A percentile compares a stretch with the other conserved stretches of the same genome.
phyloP scores from a whole-genome alignment of 495 filamentous ascomycete genomes.

The Chaetomidium leptoderma region DNA sequence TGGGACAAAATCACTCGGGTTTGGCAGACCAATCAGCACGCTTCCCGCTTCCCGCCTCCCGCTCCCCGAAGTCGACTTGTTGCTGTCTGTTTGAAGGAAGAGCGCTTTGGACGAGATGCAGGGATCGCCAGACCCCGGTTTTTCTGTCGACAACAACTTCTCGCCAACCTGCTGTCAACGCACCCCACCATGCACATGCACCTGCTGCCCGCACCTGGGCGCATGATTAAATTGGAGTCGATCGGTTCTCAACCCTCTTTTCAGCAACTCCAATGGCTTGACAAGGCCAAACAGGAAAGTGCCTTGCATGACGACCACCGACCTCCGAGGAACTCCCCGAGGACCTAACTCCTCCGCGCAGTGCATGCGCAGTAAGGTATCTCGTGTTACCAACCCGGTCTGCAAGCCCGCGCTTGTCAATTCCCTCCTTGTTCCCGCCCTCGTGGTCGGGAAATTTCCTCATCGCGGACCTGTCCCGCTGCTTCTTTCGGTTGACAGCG shows the following conservation, averaged over 20 bases:
- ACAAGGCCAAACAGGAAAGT: not conserved
- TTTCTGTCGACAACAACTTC: not conserved
- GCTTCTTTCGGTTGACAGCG: constrained; percentile 7
- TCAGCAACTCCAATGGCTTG: constrained; percentile 7
- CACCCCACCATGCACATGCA: constrained; percentile 14
- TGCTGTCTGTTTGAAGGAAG: too few species aligned
- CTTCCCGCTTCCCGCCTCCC: not conserved
- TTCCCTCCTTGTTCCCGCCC: constrained; percentile 17
- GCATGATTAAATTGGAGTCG: constrained; percentile 22
- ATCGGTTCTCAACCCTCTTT: constrained; percentile 4
- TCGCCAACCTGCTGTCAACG: not conserved
- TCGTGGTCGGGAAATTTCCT: constrained; percentile 31
- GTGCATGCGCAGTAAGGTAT: not conserved
- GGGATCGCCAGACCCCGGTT: not conserved
- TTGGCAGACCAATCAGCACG: constrained; percentile 3
- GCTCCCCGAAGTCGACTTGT: not conserved
- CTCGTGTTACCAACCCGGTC: too few species aligned
- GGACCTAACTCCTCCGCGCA: not conserved
- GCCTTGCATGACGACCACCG: not conserved
- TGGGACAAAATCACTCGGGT: not conserved
- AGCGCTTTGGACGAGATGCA: not conserved
- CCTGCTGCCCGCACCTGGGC: constrained; percentile 24
- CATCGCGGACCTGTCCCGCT: constrained; percentile 20
- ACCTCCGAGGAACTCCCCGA: not conserved
- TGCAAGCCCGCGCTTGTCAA: constrained; percentile 5